These are phyloP conservation scores for Podila clonocystis DNA, from an alignment of 192 early-diverging fungal species.

Conservation along the genomic window DNA sequence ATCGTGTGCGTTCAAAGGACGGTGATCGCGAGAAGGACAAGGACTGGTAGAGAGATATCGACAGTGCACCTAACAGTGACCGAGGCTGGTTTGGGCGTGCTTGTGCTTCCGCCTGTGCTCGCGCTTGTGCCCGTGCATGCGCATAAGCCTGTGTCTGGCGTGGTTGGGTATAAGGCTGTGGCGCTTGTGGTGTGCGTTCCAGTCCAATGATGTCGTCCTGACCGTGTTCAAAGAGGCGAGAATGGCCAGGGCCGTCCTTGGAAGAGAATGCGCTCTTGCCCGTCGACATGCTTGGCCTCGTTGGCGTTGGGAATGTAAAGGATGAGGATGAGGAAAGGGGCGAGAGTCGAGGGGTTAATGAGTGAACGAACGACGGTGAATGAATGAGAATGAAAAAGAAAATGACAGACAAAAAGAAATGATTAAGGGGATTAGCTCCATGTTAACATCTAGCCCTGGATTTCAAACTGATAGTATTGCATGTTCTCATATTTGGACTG, in stretches of 20 bases:
- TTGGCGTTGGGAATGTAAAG: background rate
- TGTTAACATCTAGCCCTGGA: too few species aligned
- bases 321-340: background rate
- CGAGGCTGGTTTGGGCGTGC: conserved; percentile 10
- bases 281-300: background rate
- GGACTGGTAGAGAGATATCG: conserved; percentile 43
- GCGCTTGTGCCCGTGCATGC: background rate
- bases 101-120: background rate
- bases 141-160: background rate
- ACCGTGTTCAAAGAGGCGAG: background rate
- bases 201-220: background rate
- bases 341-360: background rate
- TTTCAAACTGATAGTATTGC: too few species aligned
- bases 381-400: background rate
- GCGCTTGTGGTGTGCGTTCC: background rate
- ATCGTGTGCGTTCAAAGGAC: conserved; percentile 44
- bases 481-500: too few species aligned
- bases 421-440: too few species aligned
- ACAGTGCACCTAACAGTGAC: conserved; percentile 37
- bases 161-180: background rate
- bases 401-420: too few species aligned
- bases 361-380: background rate
- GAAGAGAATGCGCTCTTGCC: background rate
- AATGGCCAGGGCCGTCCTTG: background rate
- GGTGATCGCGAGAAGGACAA: conserved; percentile 45